A percentile compares a stretch with the other conserved stretches of the same genome.
Evolutionary conservation across 805 yeast genomes (phyloP).

Genomic region (Torulaspora indica): DNA sequence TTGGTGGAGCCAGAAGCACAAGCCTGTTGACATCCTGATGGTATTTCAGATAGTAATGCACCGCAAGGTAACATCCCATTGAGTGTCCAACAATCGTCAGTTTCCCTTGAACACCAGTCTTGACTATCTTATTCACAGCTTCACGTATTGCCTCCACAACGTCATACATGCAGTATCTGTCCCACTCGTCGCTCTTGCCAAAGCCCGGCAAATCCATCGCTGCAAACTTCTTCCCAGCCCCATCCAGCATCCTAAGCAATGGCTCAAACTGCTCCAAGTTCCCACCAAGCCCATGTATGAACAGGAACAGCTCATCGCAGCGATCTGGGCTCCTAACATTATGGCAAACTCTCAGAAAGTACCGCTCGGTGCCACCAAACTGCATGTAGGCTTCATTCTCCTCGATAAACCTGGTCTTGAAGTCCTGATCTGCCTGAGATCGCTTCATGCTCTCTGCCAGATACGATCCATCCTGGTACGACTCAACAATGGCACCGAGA

Average conservation of each 20-base stretch:
- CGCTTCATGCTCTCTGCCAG: constrained; percentile 11
- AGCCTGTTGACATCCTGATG: constrained; percentile 27
- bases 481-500: constrained; percentile 18
- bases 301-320: constrained; percentile 41
- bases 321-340: constrained; percentile 13
- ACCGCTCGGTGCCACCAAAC: background rate
- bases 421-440: constrained; percentile 21
- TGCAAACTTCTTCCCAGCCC: constrained; percentile 58
- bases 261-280: constrained; percentile 81
- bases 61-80: constrained; percentile 59
- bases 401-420: constrained; percentile 22
- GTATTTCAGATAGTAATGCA: constrained; percentile 41
- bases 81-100: constrained; percentile 53
- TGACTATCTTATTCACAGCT: background rate
- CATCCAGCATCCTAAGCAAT: constrained; percentile 51
- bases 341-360: constrained; percentile 25
- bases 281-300: constrained; percentile 90
- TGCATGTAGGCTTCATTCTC: constrained; percentile 15
- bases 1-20: constrained; percentile 50
- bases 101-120: background rate
- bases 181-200: constrained; percentile 46
- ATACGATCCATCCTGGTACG: constrained; percentile 15
- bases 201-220: constrained; percentile 87
- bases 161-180: constrained; percentile 22
- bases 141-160: constrained; percentile 14